Evolutionary conservation across 1,284 basidiomycete genomes (phyloP).

Genomic region (Cutaneotrichosporon sp.): DNA sequence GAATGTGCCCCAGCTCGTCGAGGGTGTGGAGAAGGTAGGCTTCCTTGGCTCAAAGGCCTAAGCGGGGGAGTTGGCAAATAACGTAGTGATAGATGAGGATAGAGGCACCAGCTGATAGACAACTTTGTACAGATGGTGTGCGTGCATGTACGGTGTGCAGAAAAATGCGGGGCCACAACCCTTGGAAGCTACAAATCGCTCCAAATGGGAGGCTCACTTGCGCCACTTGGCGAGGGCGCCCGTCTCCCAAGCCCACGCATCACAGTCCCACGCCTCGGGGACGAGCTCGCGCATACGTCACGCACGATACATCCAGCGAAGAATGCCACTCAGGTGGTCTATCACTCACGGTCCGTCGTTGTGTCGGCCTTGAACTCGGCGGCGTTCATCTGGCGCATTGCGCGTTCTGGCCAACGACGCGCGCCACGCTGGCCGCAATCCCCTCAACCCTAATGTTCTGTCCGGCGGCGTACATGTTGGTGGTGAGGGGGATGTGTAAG

Average conservation of each 20-base stretch:
- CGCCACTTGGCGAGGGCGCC: not conserved
- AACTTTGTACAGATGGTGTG: not conserved
- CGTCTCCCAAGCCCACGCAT: not conserved
- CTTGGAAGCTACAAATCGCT: no score
- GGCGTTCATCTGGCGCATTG: not conserved
- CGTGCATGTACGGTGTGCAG: not conserved
- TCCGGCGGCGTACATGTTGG: conserved; percentile 11
- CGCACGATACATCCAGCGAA: not conserved
- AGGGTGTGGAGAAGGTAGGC: conserved; percentile 76
- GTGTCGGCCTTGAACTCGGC: not conserved
- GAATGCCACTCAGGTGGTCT: conserved; percentile 11
- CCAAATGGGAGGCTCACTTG: not conserved
- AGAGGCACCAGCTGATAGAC: not conserved
- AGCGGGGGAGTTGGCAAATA: not conserved
- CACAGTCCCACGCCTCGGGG: conserved; percentile 5
- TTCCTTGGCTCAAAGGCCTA: conserved; percentile 55
- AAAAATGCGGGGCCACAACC: no score
- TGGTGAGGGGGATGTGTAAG: no score
- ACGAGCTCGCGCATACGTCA: not conserved
- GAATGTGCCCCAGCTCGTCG: conserved; percentile 82
- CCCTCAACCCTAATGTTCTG: conserved; percentile 7
- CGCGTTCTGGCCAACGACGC: not conserved
- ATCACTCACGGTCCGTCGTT: conserved; percentile 4
- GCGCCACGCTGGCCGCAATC: conserved; percentile 1
- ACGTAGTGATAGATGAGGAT: not conserved